Conservation (phyloP, 2,329 filamentous ascomycete genomes). For the Fusarium sp. region DNA sequence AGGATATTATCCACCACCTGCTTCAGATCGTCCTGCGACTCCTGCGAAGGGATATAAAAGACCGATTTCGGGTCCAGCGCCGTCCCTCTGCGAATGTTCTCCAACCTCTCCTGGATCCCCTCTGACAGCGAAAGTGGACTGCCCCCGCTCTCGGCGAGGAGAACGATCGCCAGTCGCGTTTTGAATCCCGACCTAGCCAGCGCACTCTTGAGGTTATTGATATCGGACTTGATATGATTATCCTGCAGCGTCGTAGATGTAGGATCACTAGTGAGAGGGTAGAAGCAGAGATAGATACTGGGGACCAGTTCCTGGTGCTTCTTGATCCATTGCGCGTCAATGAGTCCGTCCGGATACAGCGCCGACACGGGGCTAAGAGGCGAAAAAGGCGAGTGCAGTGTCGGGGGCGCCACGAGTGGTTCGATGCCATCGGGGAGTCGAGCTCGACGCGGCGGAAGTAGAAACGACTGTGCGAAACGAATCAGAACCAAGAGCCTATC, state of each 20-base stretch:
- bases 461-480: conserved; percentile 55
- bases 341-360: conserved; percentile 87
- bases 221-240: conserved; percentile 85
- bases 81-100: conserved; percentile 79
- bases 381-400: conserved; percentile 90
- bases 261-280: conserved; percentile 74
- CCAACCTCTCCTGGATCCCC: conserved; percentile 71
- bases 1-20: conserved; percentile 78
- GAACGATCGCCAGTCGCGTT: conserved; percentile 75
- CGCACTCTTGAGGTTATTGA: conserved; percentile 75
- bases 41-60: conserved; percentile 81
- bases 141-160: conserved; percentile 46
- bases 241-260: conserved; percentile 81
- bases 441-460: conserved; percentile 65
- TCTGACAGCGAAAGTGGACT: conserved; percentile 64
- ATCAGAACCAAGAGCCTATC: conserved; percentile 42
- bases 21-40: conserved; percentile 73
- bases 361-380: conserved; percentile 83
- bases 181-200: conserved; percentile 76
- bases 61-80: conserved; percentile 83
- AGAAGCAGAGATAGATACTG: conserved; percentile 81
- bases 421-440: conserved; percentile 61
- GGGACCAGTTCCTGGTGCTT: conserved; percentile 90
- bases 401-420: conserved; percentile 55
- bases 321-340: conserved; percentile 80